Evolutionary conservation across 169 alveolate species (phyloP).

Genomic region (Plasmodium gonderi): DNA sequence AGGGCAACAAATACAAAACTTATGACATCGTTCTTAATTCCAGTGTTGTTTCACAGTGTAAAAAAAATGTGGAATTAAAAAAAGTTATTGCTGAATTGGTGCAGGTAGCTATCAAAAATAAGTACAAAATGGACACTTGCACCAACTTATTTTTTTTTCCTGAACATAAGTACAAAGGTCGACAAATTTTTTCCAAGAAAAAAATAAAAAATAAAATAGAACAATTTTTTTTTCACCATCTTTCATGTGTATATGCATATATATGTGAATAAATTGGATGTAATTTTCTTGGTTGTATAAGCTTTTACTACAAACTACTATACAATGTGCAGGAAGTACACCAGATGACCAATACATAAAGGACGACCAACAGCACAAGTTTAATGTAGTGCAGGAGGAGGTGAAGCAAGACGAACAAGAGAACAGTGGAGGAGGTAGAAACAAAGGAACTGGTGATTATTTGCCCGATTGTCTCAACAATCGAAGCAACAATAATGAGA

Average conservation of each 20-base stretch:
- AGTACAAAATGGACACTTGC: constrained; percentile 68
- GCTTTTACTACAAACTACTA: too few relatives aligned
- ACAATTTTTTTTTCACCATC: too few relatives aligned
- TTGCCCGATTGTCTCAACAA: too few relatives aligned
- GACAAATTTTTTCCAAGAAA: neutral
- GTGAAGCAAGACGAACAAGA: neutral
- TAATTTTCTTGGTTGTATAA: neutral
- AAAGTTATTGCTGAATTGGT: constrained; percentile 71
- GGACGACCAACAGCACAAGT: constrained; percentile 73
- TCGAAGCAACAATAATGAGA: neutral
- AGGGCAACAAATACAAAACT: constrained; percentile 69
- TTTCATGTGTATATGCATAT: too few relatives aligned
- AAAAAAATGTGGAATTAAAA: constrained; percentile 51
- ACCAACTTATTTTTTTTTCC: constrained; percentile 63
- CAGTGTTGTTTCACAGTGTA: constrained; percentile 49
- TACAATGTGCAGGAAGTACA: constrained; percentile 20
- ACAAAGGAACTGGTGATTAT: too few relatives aligned
- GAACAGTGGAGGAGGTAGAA: neutral
- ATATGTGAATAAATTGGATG: neutral
- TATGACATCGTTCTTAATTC: constrained; percentile 72
- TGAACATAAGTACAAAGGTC: constrained; percentile 73
- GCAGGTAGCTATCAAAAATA: constrained; percentile 68
- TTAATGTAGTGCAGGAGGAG: constrained; percentile 30
- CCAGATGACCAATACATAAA: constrained; percentile 72
- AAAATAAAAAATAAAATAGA: neutral